Evolutionary conservation across 208 protist genomes (phyloP).

Genomic region (Trypanosoma scelopori): DNA sequence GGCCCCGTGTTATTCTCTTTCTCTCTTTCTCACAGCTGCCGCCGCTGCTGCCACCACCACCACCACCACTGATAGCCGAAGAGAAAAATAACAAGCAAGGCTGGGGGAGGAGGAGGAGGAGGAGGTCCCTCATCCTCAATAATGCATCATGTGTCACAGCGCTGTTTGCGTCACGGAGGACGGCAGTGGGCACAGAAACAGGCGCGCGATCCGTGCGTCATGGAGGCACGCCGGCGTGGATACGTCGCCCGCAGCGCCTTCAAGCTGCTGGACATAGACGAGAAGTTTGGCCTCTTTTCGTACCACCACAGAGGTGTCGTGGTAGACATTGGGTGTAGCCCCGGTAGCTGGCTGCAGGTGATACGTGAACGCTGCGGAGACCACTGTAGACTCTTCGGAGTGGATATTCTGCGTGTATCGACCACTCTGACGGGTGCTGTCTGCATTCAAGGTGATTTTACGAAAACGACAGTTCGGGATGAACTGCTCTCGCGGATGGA

Average conservation of each 20-base stretch:
- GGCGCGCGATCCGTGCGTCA: conserved; percentile 60
- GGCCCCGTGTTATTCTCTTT: not conserved
- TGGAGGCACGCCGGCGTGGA: conserved; percentile 54
- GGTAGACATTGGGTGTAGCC: conserved; percentile 82
- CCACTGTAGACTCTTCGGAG: conserved; percentile 63
- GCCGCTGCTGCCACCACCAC: not conserved
- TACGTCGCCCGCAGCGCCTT: conserved; percentile 84
- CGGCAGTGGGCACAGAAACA: conserved; percentile 68
- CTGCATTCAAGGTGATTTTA: conserved; percentile 82
- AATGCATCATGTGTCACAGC: conserved; percentile 32
- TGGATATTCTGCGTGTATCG: conserved; percentile 63
- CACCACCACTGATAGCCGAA: not conserved
- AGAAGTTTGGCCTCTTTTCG: conserved; percentile 64
- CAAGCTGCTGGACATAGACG: conserved; percentile 72
- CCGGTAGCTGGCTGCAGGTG: conserved; percentile 86
- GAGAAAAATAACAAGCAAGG: not conserved
- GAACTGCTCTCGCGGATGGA: conserved; percentile 30
- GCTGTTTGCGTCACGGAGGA: conserved; percentile 20
- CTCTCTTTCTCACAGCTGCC: not conserved
- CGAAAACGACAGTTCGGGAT: conserved; percentile 32
- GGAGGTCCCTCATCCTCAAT: conserved; percentile 15
- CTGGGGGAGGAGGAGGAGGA: no score
- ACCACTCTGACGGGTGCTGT: conserved; percentile 54
- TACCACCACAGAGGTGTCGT: conserved; percentile 43
- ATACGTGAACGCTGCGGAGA: conserved; percentile 65